Conservation (phyloP, 768 basidiomycete genomes). For the Lentinus tigrinus region DNA sequence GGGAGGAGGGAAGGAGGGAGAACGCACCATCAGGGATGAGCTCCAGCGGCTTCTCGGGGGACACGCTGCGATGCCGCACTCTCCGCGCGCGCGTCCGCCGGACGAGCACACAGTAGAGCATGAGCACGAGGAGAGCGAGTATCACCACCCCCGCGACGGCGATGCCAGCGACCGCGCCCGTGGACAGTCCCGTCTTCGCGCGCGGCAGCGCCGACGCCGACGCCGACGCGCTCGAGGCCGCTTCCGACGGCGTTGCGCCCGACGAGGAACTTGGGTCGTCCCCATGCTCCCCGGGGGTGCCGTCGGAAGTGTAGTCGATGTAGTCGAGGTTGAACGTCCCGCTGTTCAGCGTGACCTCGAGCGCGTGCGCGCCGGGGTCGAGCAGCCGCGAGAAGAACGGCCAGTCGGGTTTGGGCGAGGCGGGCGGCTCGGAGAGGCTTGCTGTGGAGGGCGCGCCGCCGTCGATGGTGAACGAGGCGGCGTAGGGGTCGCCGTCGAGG, state of each 20-base stretch:
- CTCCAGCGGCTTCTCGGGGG: constrained; percentile 14
- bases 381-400: constrained; percentile 14
- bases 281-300: not conserved
- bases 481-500: not conserved
- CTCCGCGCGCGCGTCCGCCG: not conserved
- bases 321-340: constrained; percentile 14
- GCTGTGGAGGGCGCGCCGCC: not conserved
- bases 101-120: not conserved
- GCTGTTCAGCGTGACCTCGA: constrained; percentile 6
- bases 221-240: not conserved
- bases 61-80: constrained; percentile 5
- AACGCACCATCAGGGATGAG: constrained; percentile 6
- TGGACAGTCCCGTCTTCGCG: not conserved
- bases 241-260: not conserved
- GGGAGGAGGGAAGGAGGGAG: no score
- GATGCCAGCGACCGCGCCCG: constrained; percentile 12
- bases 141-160: not conserved
- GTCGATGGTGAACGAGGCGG: constrained; percentile 9
- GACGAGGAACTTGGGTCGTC: constrained; percentile 2
- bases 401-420: not conserved
- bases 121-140: not conserved
- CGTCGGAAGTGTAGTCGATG: constrained; percentile 7
- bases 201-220: not conserved
- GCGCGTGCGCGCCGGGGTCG: constrained; percentile 8
- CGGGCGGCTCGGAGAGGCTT: not conserved